These are phyloP conservation scores for Neonectria magnoliae DNA, from an alignment of 2,329 filamentous ascomycete species.

Conservation along the genomic window DNA sequence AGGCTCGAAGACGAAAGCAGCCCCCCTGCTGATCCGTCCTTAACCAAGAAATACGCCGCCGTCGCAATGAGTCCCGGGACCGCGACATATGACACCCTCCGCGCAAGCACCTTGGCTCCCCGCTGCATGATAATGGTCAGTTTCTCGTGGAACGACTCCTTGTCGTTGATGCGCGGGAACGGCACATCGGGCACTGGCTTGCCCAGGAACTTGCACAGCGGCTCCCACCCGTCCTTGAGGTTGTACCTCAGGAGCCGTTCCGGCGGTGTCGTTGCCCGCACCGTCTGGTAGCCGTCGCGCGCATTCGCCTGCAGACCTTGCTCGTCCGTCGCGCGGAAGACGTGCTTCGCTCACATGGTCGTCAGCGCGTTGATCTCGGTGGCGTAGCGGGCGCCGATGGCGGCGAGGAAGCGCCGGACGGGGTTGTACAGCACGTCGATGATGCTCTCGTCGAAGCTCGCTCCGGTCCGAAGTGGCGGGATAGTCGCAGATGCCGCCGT, in stretches of 20 bases:
- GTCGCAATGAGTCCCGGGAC: conserved; percentile 1
- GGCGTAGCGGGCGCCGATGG: background rate
- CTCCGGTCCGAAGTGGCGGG: conserved; percentile 27
- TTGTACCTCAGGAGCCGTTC: conserved; percentile 24
- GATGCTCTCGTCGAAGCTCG: conserved; percentile 25
- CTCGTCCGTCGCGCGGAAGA: background rate
- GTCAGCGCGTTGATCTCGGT: conserved; percentile 10
- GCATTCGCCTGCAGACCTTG: background rate
- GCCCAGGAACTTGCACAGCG: conserved; percentile 26
- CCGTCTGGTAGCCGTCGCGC: background rate
- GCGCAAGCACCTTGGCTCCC: conserved; percentile 8
- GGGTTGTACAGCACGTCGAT: conserved; percentile 18
- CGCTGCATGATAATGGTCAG: conserved; percentile 14
- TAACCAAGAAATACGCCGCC: conserved; percentile 8
- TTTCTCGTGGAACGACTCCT: conserved; percentile 24
- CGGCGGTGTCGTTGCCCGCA: background rate
- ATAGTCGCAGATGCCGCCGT: conserved; percentile 25
- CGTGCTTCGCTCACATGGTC: too few species aligned
- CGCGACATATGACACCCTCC: conserved; percentile 10
- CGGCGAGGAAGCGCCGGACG: background rate
- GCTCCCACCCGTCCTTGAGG: conserved; percentile 24
- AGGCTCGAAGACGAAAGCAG: background rate
- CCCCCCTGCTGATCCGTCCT: background rate
- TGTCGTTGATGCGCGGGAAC: conserved; percentile 13
- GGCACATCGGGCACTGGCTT: conserved; percentile 18